Evolutionary conservation across 805 yeast genomes (phyloP), one percentile per base, ranked within the genome.

Genomic region (Lipomyces chichibuensis): DNA sequence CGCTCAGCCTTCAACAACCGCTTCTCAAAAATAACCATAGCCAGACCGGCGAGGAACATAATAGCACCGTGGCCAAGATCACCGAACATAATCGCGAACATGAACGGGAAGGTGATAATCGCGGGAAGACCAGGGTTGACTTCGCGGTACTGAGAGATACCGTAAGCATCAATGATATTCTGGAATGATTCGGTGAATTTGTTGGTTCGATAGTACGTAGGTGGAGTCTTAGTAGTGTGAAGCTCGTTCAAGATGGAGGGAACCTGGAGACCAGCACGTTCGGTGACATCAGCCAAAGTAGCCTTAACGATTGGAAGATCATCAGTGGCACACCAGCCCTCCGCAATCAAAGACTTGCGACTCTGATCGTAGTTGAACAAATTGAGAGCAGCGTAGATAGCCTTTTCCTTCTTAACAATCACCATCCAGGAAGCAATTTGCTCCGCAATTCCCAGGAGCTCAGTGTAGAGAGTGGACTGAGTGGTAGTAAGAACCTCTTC

Each of bases 61-160:
- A 95, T 85, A 67, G 92, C 84, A 5, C 99, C 99, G 81, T 95
- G 99, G 17, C 99, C 99, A 66, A 93, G 77, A 81, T 95, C 99
- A 82, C 99, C 99, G 82, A 95, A 95, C 99, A 95, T 95, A 74
- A 95, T 89, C 35, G 99, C 98, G 81, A 95, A 95, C 96, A 95
- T 90, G 78, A 95, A 95, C 29, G 99, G 99, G 82, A 95, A 95
- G 0, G 99, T 95, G 32, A 95, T 89, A 58, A 92, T 86, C 0
- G 99, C 94, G 3, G 99, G 94, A 70, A 95, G 82, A 63, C 97
- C 99, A 3, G 99, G 97, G 78, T 95, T 95, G 35, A 95, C 95
- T 79, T 95, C 99, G 73, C 92, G 88, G 80, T 95, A 95, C 2
- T 92, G 85, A 9, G 97, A 95, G 65, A 92, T 83, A 73, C 98